These are phyloP conservation scores for Stellera chamaejasme DNA, from an alignment of 345 rosid genomes.

Conservation along the genomic window DNA sequence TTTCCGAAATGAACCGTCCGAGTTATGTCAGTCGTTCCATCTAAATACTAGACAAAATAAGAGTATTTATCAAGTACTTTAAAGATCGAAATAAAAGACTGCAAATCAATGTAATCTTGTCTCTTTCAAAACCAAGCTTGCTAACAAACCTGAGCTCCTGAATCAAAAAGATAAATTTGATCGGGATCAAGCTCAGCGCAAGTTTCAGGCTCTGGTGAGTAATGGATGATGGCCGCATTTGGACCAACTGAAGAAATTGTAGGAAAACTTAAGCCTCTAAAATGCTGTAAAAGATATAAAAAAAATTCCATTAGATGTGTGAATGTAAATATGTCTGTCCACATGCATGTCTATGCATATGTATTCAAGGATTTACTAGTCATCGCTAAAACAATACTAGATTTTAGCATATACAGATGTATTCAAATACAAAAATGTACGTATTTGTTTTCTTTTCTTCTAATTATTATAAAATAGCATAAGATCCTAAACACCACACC, in stretches of 20 bases:
- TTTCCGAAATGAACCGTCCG: constrained; percentile 95
- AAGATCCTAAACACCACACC: too few species aligned
- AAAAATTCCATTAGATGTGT: too few species aligned
- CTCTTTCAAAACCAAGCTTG: not conserved
- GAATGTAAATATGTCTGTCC: too few species aligned
- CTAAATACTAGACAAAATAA: constrained; percentile 59
- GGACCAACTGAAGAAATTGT: constrained; percentile 94
- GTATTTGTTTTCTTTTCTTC: too few species aligned
- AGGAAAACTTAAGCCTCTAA: constrained; percentile 93
- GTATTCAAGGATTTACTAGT: too few species aligned
- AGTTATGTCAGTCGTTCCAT: constrained; percentile 96
- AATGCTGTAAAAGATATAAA: constrained; percentile 55
- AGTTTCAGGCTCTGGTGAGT: constrained; percentile 56
- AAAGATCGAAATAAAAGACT: not conserved
- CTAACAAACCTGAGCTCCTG: constrained; percentile 87
- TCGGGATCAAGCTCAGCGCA: constrained; percentile 86
- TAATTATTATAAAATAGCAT: too few species aligned
- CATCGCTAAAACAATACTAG: too few species aligned
- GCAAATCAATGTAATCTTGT: not conserved
- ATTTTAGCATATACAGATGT: too few species aligned
- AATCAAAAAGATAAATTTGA: constrained; percentile 83
- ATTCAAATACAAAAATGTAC: too few species aligned
- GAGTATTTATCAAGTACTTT: constrained; percentile 5
- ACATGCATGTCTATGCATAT: too few species aligned
- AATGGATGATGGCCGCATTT: constrained; percentile 92